A percentile compares a stretch with the other conserved stretches of the same genome.
These are phyloP conservation scores for Avena sativa DNA, from an alignment of 176 grass and related monocot species.

Conservation along the genomic window DNA sequence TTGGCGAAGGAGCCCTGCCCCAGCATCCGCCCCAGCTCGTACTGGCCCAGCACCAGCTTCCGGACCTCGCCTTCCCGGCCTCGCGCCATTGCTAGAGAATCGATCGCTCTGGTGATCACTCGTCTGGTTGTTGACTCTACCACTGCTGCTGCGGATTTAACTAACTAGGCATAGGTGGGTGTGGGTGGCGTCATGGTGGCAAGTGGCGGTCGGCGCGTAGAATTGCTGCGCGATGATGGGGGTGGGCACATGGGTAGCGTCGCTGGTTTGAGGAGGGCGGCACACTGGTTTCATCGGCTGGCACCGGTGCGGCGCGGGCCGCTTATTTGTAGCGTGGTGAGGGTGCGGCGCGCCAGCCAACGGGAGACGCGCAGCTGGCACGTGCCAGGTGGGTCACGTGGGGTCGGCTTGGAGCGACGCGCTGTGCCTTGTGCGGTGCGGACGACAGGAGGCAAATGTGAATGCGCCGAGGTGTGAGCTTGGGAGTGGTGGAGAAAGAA, in stretches of 20 bases:
- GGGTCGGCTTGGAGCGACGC: not conserved
- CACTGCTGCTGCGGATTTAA: not conserved
- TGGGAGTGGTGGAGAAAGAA: constrained; percentile 1
- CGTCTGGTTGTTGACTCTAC: not conserved
- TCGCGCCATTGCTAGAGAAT: constrained; percentile 18
- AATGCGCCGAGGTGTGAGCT: not conserved
- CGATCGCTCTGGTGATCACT: not conserved
- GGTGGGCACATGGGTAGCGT: constrained; percentile 42
- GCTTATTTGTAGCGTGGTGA: not conserved
- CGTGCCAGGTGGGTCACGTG: not conserved
- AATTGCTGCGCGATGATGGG: constrained; percentile 10
- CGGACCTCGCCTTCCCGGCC: constrained; percentile 44
- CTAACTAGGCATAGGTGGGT: not conserved
- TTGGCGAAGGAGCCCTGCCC: constrained; percentile 94
- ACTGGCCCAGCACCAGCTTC: constrained; percentile 73
- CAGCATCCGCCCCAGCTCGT: constrained; percentile 84
- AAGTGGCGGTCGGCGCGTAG: constrained; percentile 21
- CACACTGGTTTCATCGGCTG: constrained; percentile 50
- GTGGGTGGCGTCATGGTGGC: not conserved
- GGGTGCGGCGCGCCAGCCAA: not conserved
- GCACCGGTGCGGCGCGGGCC: constrained; percentile 11
- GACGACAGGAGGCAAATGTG: not conserved
- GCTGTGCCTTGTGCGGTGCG: not conserved
- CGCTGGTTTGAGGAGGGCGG: constrained; percentile 36
- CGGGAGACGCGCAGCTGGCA: constrained; percentile 23